Base-by-base conservation (phyloP, 345 rosid species). In the Populus simonii region DNA sequence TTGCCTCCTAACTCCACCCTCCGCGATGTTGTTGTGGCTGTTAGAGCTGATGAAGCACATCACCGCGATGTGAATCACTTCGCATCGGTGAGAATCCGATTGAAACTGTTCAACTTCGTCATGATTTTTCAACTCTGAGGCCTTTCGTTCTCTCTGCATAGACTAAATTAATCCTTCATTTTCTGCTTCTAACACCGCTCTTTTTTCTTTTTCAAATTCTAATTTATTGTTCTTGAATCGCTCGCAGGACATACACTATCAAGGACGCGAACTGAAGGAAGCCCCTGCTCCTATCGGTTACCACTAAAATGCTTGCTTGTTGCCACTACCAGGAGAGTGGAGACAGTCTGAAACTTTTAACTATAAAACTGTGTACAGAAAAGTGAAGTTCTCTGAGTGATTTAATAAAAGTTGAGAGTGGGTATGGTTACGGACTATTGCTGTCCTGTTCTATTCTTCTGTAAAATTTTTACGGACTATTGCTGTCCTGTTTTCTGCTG, bases 41-140 rank as follows among this genome's bases (percentile, higher is more conserved):
- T 92, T 53, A 92, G 94, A 72, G 96, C 96, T 41, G 94, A 93
- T 75, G 98, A 93, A 82, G 98, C 96, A 76, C 96, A 89, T 53
- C 96, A 93, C 69, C 89, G 93, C 5, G 98, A 93, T 81, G 94
- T 92, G 72, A 93, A 93, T 75, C 98, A 92, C 80, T 88, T 93
- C 47, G 96, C 98, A 69, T 89, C 97, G 61, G 96, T 93, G 69
- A 85, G 96, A 84, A 69, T 78, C 74, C 25, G 15, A 1, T 23
- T 59, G 65, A 23, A 23, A 23, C 0, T 4, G 29, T 66, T 31
- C 31, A 4, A 63, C 33, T 63, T 27, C 68, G 7, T 29, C 68
- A 4, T 38, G 39, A 7, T 63, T 63, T 33, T 10, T 63, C 35
- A 65, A 65, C 16, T 27, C 35, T 16, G 63, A 9, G 47, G 47